Evolutionary conservation across 2,329 filamentous ascomycete genomes (phyloP), one percentile per base, ranked within the genome.

Genomic region (Sphaerulina musiva): DNA sequence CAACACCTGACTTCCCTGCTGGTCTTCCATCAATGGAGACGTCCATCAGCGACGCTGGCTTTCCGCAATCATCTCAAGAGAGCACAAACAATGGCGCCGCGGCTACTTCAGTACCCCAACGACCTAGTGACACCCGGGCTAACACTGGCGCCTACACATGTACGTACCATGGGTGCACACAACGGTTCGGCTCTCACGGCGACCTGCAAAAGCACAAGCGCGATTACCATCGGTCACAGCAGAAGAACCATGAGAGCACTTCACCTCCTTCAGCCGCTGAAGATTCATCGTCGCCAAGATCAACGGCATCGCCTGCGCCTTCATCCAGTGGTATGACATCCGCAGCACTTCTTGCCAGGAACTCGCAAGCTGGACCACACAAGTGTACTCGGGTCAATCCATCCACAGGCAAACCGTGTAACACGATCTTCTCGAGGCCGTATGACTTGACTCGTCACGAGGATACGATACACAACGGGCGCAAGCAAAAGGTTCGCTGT

Each of bases 391-490:
- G 91, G 62, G 89, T 92, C 73, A 97, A 97, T 72, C 92, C 92
- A 1, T 92, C 88, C 60, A 97, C 93, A 0, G 89, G 89, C 59
- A 96, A 96, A 74, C 86, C 90, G 0, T 97, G 93, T 79, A 92
- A 89, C 69, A 95, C 90, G 0, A 79, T 95, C 51, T 97, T 98
- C 72, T 96, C 92, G 0, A 80, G 93, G 17, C 93, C 93, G 1
- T 98, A 98, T 76, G 93, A 98, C 71, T 79, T 98, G 49, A 98
- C 93, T 0, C 81, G 93, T 20, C 93, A 98, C 68, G 93, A 98
- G 70, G 92, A 96, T 62, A 97, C 93, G 0, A 97, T 97, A 60
- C 93, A 97, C 79, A 96, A 96, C 64, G 85, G 84, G 1, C 84
- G 88, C 65, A 96, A 96, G 78, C 85, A 91, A 70, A 97, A 97